Base-by-base conservation (phyloP, 2,329 filamentous ascomycete species). In the Botrytis fabae region DNA sequence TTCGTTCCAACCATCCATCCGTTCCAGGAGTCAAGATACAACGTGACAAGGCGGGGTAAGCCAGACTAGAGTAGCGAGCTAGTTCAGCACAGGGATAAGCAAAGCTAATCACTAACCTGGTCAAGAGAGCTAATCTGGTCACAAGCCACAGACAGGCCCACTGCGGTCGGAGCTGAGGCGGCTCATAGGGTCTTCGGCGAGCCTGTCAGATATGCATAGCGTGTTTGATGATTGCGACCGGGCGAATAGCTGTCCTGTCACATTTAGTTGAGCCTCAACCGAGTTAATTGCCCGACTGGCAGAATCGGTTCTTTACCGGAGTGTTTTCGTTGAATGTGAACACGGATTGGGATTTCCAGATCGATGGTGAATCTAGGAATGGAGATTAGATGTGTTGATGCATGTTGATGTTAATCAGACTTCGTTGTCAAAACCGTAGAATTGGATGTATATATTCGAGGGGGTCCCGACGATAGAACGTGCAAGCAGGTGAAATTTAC, bases 11-110 rank as follows among this genome's bases (percentile, higher is more conserved):
- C 51, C 14, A 57, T 57, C n/a, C 16, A 28, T 66, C 25, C 10
- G 22, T 4, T n/a, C 20, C 25, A 18, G 25, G n/a, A 28, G 18
- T 42, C 35, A 38, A 28, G 38, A 16, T 28, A 16, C 51, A 57
- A 57, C 16, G 35, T 68, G 65, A 57, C 10, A n/a, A 68, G 25
- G 65, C 35, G 65, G 48, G 35, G 65, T 68, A 57, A 68, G 64
- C 25, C 42, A 57, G 14, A 28, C 6, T 57, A 28, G n/a, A 8
- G 6, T 57, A 57, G 51, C 14, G 18, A 57, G 25, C 25, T 54
- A 54, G 25, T 54, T 4, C 16, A 51, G 22, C 63, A 54, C 32
- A 51, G 63, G 44, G 32, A 46, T 51, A 10, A 4, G 9, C 35
- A 20, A 68, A 16, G 12, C 48, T n/a, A 54, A n/a, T 25, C 48